These are phyloP conservation scores for Fusarium sp. DNA, from an alignment of 2,329 filamentous ascomycete species.

Conservation along the genomic window DNA sequence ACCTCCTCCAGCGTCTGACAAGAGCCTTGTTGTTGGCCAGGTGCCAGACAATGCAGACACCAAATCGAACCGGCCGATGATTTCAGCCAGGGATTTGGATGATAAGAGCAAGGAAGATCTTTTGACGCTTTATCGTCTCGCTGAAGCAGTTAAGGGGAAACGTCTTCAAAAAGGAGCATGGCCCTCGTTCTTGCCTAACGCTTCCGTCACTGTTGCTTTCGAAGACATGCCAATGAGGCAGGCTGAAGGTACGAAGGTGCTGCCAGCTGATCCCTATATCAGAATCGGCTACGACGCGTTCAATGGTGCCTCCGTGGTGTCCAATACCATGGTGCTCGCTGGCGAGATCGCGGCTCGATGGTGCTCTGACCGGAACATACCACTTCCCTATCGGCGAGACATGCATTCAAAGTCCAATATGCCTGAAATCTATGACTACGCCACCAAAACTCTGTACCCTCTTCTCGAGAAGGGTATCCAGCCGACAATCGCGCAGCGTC, in stretches of 20 bases:
- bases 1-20: slow-evolving; percentile 38
- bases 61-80: slow-evolving; percentile 61
- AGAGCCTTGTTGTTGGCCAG: slow-evolving; percentile 52
- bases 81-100: slow-evolving; percentile 60
- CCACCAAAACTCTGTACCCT: slow-evolving; percentile 55
- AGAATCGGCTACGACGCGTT: slow-evolving; percentile 53
- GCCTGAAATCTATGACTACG: slow-evolving; percentile 56
- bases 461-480: slow-evolving; percentile 52
- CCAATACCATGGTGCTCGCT: slow-evolving; percentile 71
- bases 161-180: slow-evolving; percentile 65
- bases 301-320: slow-evolving; percentile 55
- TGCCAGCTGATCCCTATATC: slow-evolving; percentile 68
- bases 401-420: slow-evolving; percentile 58
- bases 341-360: slow-evolving; percentile 74
- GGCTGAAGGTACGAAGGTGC: slow-evolving; percentile 36
- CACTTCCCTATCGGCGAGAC: slow-evolving; percentile 72
- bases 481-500: slow-evolving; percentile 53
- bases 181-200: slow-evolving; percentile 62
- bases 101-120: slow-evolving; percentile 63
- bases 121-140: slow-evolving; percentile 63
- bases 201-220: slow-evolving; percentile 63
- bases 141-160: slow-evolving; percentile 60
- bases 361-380: slow-evolving; percentile 71
- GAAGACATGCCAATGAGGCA: slow-evolving; percentile 49
- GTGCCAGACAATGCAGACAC: slow-evolving; percentile 30